Conservation (phyloP, 176 grass and related monocot genomes). For the Lolium multiflorum region DNA sequence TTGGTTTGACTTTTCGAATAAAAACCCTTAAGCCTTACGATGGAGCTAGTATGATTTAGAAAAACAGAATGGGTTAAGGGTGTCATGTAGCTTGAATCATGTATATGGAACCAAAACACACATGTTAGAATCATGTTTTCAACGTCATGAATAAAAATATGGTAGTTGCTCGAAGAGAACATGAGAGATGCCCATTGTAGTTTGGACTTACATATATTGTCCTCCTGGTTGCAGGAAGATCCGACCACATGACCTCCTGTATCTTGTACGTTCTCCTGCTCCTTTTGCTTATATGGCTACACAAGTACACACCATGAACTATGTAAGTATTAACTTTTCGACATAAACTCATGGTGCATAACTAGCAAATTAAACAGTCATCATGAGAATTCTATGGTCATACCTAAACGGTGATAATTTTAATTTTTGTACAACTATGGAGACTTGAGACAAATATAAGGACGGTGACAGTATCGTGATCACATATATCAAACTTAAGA, state of each 20-base stretch:
- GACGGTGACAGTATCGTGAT: background rate
- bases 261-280: background rate
- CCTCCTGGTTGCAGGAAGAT: background rate
- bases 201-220: slow-evolving; percentile 3
- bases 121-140: background rate
- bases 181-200: background rate
- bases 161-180: background rate
- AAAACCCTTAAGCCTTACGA: no score
- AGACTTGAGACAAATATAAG: no score
- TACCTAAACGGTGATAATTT: background rate
- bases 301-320: background rate
- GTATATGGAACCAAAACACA: background rate
- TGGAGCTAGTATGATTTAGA: background rate
- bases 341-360: background rate
- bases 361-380: background rate
- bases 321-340: background rate
- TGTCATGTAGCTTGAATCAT: background rate
- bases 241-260: background rate
- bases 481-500: background rate
- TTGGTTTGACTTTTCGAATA: no score
- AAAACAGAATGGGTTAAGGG: background rate
- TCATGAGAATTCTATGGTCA: background rate
- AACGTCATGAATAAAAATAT: background rate
- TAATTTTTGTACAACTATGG: no score
- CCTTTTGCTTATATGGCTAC: background rate